Base-by-base conservation (phyloP, 2,329 filamentous ascomycete genomes). In the Neofusicoccum ribis region DNA sequence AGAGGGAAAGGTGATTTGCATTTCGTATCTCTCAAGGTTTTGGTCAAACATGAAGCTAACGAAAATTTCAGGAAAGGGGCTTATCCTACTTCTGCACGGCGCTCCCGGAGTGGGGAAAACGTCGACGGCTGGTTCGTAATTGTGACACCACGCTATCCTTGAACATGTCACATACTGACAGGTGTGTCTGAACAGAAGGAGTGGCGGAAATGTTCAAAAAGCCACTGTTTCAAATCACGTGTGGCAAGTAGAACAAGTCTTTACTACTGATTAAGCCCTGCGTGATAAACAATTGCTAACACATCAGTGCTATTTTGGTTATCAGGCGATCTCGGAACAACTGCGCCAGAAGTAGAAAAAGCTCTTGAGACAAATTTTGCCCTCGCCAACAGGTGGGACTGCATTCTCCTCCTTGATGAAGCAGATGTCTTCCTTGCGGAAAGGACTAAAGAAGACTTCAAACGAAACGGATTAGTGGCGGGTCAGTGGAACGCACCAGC, bases 401-500 rank as follows among this genome's bases (percentile, higher is more conserved):
- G 65, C 20, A 37, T 64, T 6, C 17, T 66, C 2, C 61, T 66
- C 5, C 47, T 64, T 9, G 65, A 66, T 15, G 65, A 66, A 44
- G 83, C 83, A 5, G 77, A 79, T 46, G 77, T 79, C 1, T 79
- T 79, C 63, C 81, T 96, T 11, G 91, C 95, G 81, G 90, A 91
- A 76, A 88, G 92, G 1, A 90, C 91, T 51, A 88, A 92, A 72
- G 88, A 91, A 68, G 91, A 96, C 71, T 89, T 96, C 61, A 89
- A 93, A 73, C 89, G 92, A 66, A 96, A 96, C 70, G 90, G 90
- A 0, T 86, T 95, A 0, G 92, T 96, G 62, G 91, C 89, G 74
- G 92, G 60, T 63, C 7, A 39, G 36, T 39, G 12, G 36, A 23
- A 23, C 23, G 23, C 23, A 23, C 23, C 23, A 23, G 3, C 3